Evolutionary conservation across 805 yeast genomes (phyloP), one percentile per base, ranked within the genome.

Genomic region (Blastobotrys peoriensis): DNA sequence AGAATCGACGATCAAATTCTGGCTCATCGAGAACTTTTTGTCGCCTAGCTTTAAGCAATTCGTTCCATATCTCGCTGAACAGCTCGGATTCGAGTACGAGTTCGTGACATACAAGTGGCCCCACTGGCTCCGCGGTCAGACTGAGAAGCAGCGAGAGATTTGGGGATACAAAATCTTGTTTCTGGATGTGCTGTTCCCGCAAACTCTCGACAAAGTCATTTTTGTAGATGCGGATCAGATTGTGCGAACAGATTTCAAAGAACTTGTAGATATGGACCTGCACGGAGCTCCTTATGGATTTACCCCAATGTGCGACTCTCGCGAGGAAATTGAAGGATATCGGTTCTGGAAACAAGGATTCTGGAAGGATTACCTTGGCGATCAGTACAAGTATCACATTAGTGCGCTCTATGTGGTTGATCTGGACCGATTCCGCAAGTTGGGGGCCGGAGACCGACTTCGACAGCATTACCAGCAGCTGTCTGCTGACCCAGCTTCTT

Each of bases 321-420:
- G 91, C 40, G 63, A 63, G 20, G 94, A 84, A 53, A 83, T 81
- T 82, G 91, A 84, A 58, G 94, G 91, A 0, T 86, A 73, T 61
- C 63, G 93, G 51, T 93, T 91, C 65, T 93, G 98, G 98, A 83
- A 87, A 56, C 76, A 78, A 49, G 98, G 97, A 0, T 91, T 86
- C 62, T 91, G 98, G 98, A 67, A 76, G 47, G 70, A 71, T 2
- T 71, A 73, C 20, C 66, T 91, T 36, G 69, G 69, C 9, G 73
- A 78, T 34, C 18, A 38, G 21, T 41, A 22, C 33, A 71, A 73
- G 6, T 84, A 87, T 61, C 94, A 88, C 55, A 83, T 85, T 51
- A 81, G 94, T 62, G 96, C 96, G 0, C 69, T 85, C 18, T 88
- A 79, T 56, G 85, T 88, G 5, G 81, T 89, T 41, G 95, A 93